Evolutionary conservation across 1,139 yeast species (phyloP), one percentile per base, ranked within the genome.

Genomic region (Arxiozyma slooffiae): DNA sequence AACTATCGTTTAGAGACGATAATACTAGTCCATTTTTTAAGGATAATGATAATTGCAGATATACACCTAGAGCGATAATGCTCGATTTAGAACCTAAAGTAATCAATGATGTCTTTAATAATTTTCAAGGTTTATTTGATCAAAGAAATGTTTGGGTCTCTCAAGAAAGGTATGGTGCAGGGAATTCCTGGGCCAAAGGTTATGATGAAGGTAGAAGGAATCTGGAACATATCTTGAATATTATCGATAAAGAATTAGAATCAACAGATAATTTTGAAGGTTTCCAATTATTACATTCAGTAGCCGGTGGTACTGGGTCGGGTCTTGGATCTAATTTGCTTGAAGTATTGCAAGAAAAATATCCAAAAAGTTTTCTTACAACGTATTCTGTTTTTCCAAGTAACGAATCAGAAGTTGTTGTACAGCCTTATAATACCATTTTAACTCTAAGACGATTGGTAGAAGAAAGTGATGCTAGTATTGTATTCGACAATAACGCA

Each of bases 231-330:
- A 71, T 92, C 45, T 61, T 87, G 55, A 92, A 88, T 61, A 80
- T 90, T 77, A 77, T 92, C 45, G 97, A 90, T 63, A 75, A 95
- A 53, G 97, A 92, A 61, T 78, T 90, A 43, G 98, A 92, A 63
- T 85, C 87, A 41, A 85, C 96, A 60, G 98, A 92, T 55, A 84
- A 86, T 53, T 71, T 90, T 50, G 92, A 89, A 55, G 95, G 95
- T 7, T 92, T 94, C 66, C 96, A 89, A 71, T 71, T 92, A 56
- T 69, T 90, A 52, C 98, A 92, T 67, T 87, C 97, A 17, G 95
- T 94, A n/a, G 97, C 97, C 0, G 98, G 98, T 24, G 98, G 98
- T 38, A 92, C 98, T 0, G 98, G 98, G 0, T 85, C 96, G 0
- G 98, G 98, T 7, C 80, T 89, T 44, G 98, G 98, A 0, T 87